Base-by-base conservation (phyloP, 1,284 basidiomycete genomes). In the Schizophyllum amplum region DNA sequence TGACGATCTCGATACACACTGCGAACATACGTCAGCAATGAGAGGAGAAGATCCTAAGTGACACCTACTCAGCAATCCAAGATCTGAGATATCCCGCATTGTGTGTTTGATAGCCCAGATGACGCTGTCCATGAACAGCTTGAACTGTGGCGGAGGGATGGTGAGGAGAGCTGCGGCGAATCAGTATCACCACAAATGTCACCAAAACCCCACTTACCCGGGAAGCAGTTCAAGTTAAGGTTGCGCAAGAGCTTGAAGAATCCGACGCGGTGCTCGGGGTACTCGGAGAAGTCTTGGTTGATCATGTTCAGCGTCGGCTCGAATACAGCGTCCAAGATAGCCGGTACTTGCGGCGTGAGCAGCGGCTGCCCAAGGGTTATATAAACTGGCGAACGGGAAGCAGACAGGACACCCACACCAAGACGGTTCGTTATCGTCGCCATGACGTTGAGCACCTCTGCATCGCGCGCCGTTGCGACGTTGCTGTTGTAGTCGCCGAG, bases 51-150 rank as follows among this genome's bases (percentile, higher is more conserved):
- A 25, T n/a, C 49, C 46, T 53, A 59, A 22, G 48, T 52, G 17
- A n/a, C 33, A 78, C 88, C 57, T 72, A 94, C 93, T 71, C 69
- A 89, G 93, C 61, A 98, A 71, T 55, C 96, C 96, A 33, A 87
- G 92, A 70, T 99, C 97, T 24, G 95, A 93, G 65, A 99, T 98
- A 73, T 99, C 97, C 56, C 97, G 86, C 93, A 98, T 97, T 17
- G 94, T 98, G 76, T 99, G 97, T 75, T 99, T 99, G 79, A 99
- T 97, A 15, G 94, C 96, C 97, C 97, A 99, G 55, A 98, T 91
- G 63, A 98, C 91, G 63, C 94, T 95, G 72, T 99, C 97, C 85
- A 98, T 98, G 71, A 97, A 91, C 60, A 99, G 76, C 76, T 98
- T 98, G 82, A 99, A 99, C 74, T 97, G 92, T 54, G 81, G 72